A percentile compares a stretch with the other conserved stretches of the same genome.
phyloP scores from a whole-genome alignment of 768 basidiomycete species.

The Suillus plorans region DNA sequence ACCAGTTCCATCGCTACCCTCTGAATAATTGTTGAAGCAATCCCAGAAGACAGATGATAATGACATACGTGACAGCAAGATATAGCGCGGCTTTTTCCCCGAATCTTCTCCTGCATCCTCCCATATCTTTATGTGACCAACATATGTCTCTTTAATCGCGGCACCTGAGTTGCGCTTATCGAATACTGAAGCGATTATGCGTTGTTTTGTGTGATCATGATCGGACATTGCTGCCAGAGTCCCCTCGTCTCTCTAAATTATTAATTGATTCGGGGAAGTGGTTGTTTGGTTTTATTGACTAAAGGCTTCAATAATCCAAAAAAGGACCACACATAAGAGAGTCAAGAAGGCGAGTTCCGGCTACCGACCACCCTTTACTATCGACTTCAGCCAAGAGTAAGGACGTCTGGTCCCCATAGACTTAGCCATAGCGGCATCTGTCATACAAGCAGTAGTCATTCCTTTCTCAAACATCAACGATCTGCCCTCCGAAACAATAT shows the following conservation, averaged over 20 bases:
- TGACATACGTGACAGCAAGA: constrained; percentile 86
- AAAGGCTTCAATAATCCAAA: constrained; percentile 17
- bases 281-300: constrained; percentile 21
- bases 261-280: constrained; percentile 2
- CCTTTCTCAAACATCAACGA: constrained; percentile 8
- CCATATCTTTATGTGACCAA: constrained; percentile 90
- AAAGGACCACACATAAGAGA: constrained; percentile 7
- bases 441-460: constrained; percentile 9
- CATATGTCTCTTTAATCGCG: constrained; percentile 72
- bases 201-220: constrained; percentile 53
- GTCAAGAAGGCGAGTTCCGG: constrained; percentile 7
- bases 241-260: neutral
- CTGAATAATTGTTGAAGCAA: constrained; percentile 33
- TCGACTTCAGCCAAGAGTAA: constrained; percentile 3
- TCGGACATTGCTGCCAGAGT: constrained; percentile 35
- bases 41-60: neutral
- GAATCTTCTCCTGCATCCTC: constrained; percentile 79
- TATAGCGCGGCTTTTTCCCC: constrained; percentile 83
- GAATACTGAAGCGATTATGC: constrained; percentile 85
- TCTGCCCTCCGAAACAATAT: constrained; percentile 7
- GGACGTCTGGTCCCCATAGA: neutral
- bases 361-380: constrained; percentile 6
- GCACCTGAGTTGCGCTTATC: constrained; percentile 65
- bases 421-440: constrained; percentile 4
- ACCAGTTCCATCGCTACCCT: constrained; percentile 58